Base-by-base conservation (phyloP, 2,329 filamentous ascomycete genomes). In the Cladophialophora immunda region DNA sequence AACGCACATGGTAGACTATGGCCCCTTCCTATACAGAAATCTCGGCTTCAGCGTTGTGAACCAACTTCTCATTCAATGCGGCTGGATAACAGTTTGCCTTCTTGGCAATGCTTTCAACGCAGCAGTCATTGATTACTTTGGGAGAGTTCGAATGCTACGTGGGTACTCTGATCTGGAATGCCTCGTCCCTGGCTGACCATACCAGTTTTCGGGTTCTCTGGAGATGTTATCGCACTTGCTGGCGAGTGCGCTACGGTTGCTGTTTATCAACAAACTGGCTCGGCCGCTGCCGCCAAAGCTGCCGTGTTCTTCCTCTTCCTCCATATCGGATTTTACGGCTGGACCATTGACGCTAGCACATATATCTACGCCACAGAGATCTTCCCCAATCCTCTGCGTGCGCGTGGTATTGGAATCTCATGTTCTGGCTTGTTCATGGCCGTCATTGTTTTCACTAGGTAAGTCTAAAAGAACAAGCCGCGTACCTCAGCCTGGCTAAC, bases 301-400 rank as follows among this genome's bases (percentile, higher is more conserved):
- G 90, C 89, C 0, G 89, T 88, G 0, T 86, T 87, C 0, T 90
- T 92, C 78, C 87, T 93, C 13, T 62, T 69, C 55, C 58, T 58
- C 19, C 64, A 65, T 13, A 58, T 66, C 19, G 59, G 47, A 73
- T 81, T 90, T 53, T 91, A 88, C 75, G 90, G 87, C 0, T 84
- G 83, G 1, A 81, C 88, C 0, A 91, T 90, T 67, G 89, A 87
- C 25, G 87, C 87, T 0, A 89, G 87, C 5, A 85, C 86, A 1
- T 87, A 87, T 86, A 77, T 91, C 0, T 90, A 90, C 64, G 88
- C 88, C 0, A 88, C 90, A 1, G 90, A 93, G 74, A 92, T 92
- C 65, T 93, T 92, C 73, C 90, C 90, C 0, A 78, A 92, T 0
- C 85, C 89, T 66, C 85, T 92, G 0, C 85, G 91, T 27, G 90